Evolutionary conservation across 352 stramenopile species (phyloP).

Genomic region (Pythium graminicola): DNA sequence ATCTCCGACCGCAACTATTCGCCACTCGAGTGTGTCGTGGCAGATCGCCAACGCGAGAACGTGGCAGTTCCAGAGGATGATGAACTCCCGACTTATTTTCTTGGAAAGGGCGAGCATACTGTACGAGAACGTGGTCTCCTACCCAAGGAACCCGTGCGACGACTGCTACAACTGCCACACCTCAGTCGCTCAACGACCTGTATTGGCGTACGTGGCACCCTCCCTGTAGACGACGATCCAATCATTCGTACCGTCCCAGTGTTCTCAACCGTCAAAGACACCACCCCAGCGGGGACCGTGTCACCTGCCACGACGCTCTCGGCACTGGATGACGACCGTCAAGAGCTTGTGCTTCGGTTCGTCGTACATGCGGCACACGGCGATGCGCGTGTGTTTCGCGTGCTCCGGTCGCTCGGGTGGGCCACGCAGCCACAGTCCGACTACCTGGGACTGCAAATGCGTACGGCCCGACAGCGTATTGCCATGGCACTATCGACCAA

Average conservation of each 20-base stretch:
- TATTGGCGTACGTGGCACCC: conserved; percentile 38
- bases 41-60: conserved; percentile 11
- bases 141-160: conserved; percentile 30
- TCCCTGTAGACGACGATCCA: conserved; percentile 65
- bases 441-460: conserved; percentile 41
- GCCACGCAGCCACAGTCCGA: conserved; percentile 55
- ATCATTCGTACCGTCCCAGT: conserved; percentile 71
- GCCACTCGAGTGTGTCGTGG: conserved; percentile 4
- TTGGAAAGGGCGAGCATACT: conserved; percentile 40
- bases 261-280: conserved; percentile 36
- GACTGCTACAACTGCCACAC: conserved; percentile 32
- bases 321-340: conserved; percentile 54
- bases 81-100: conserved; percentile 29
- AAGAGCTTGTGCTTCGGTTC: conserved; percentile 61
- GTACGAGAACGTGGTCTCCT: conserved; percentile 27
- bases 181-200: conserved; percentile 65
- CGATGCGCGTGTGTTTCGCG: conserved; percentile 37
- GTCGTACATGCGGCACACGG: conserved; percentile 33
- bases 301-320: conserved; percentile 36
- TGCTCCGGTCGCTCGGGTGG: conserved; percentile 36
- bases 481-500: conserved; percentile 26
- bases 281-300: conserved; percentile 29
- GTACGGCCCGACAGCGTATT: conserved; percentile 2
- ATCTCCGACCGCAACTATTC: conserved; percentile 19
- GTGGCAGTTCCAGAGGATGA: conserved; percentile 14